A percentile compares a stretch with the other conserved stretches of the same genome.
Conservation (phyloP, 352 stramenopile species). For the Phytophthora ramorum region DNA sequence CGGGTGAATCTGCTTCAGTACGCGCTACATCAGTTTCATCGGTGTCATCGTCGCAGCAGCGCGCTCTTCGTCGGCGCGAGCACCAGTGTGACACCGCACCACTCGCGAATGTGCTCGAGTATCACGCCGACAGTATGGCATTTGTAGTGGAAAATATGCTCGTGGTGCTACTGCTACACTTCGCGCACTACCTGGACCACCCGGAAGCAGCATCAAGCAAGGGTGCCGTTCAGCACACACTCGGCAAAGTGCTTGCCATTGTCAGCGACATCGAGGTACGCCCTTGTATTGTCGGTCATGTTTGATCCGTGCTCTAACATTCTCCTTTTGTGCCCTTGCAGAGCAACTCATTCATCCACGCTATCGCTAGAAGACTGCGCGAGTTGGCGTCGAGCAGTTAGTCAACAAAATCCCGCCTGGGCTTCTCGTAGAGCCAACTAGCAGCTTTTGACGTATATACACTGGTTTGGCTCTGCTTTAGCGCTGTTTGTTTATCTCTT, state of each 20-base stretch:
- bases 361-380: slow-evolving; percentile 69
- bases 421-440: slow-evolving; percentile 12
- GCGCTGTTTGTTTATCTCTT: slow-evolving; percentile 19
- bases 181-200: slow-evolving; percentile 63
- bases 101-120: slow-evolving; percentile 69
- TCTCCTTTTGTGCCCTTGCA: slow-evolving; percentile 22
- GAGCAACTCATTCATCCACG: slow-evolving; percentile 76
- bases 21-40: slow-evolving; percentile 26
- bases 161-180: slow-evolving; percentile 74
- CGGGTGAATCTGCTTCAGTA: slow-evolving; percentile 24
- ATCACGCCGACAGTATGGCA: slow-evolving; percentile 74
- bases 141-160: slow-evolving; percentile 86
- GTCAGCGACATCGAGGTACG: slow-evolving; percentile 73
- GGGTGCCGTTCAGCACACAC: slow-evolving; percentile 52
- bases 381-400: slow-evolving; percentile 55
- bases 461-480: slow-evolving; percentile 5
- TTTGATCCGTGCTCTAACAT: slow-evolving; percentile 12
- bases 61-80: slow-evolving; percentile 37
- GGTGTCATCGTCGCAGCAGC: slow-evolving; percentile 28
- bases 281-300: neutral
- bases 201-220: slow-evolving; percentile 33
- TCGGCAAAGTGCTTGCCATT: slow-evolving; percentile 75
- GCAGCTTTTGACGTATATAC: slow-evolving; percentile 35
- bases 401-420: slow-evolving; percentile 10
- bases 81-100: slow-evolving; percentile 49